A percentile compares a stretch with the other conserved stretches of the same genome.
Conservation (phyloP, 192 early-diverging fungal genomes). For the Umbelopsis sp. region DNA sequence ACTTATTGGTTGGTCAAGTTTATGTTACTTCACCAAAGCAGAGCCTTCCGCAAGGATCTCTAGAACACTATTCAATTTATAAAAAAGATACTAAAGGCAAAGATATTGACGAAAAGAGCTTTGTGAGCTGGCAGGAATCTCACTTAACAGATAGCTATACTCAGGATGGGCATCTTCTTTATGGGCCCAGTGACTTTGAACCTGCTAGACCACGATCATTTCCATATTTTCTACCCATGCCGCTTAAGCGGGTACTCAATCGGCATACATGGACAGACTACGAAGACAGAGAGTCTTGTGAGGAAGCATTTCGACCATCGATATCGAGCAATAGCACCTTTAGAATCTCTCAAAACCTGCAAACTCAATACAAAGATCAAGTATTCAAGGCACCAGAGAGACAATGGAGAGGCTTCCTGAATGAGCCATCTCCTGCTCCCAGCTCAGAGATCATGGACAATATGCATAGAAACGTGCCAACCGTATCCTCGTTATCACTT, state of each 20-base stretch:
- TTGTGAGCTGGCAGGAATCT: background rate
- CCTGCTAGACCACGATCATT: slow-evolving; percentile 3
- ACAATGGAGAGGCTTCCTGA: background rate
- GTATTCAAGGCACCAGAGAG: too few relatives aligned
- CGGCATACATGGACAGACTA: slow-evolving; percentile 13
- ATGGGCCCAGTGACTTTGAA: background rate
- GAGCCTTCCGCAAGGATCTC: background rate
- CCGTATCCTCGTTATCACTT: background rate
- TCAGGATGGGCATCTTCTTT: background rate
- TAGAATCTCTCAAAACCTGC: background rate
- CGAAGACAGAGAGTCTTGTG: background rate
- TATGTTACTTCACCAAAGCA: background rate
- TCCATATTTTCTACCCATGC: slow-evolving; percentile 17
- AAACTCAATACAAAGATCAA: background rate
- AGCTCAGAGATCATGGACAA: background rate
- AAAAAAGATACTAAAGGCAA: too few relatives aligned
- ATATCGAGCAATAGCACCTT: background rate
- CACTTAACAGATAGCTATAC: background rate
- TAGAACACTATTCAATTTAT: background rate
- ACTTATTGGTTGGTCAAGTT: background rate
- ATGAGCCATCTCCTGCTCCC: background rate
- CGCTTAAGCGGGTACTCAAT: slow-evolving; percentile 1
- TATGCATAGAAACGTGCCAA: background rate
- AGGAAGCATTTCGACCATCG: background rate
- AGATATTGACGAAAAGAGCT: background rate